Base-by-base conservation (phyloP, 176 grass and related monocot genomes). In the Alloteropsis semialata region DNA sequence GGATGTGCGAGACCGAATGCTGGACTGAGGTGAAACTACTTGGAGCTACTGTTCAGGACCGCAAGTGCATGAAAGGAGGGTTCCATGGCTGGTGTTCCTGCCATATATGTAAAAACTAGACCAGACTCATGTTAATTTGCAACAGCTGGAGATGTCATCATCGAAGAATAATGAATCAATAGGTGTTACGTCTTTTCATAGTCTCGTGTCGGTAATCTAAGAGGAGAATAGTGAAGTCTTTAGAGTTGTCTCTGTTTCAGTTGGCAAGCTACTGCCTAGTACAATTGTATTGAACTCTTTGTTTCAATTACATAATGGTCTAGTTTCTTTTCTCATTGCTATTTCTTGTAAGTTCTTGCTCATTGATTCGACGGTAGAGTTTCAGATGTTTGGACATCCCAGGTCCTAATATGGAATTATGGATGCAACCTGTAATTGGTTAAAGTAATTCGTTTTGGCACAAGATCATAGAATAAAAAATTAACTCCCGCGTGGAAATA, bases 1-100 rank as follows among this genome's bases (percentile, higher is more conserved):
- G 81, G 81, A 74, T 59, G 55, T 83, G 81, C 55, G 64, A 83
- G 69, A 29, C 57, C 1, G 81, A 83, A 57, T 83, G 81, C 44
- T 83, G 81, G 81, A 8, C 62, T 12, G 81, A 83, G 81, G 39
- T 69, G 2, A 74, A 74, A 46, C 7, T 50, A 5, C 11, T 63
- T 11, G 37, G 10, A 22, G 43, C 81, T 55, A 16, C 3, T 5
- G 28, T 82, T 16, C 5, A 48, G 69, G 81, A 62, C 8, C 69
- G 50, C 81, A 37, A 24, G 42, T 83, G 81, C 24, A 50, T 48
- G 15, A 63, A 36, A 46, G 76, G 76, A 17, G 76, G 76, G 42
- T 54, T 38, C 30, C 50, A 68, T 32, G 62, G 62, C 45, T 25
- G 1, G 6, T 79, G 76, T 62, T 65, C 32, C 43, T 79, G 59